A percentile compares a stretch with the other conserved stretches of the same genome.
Conservation (phyloP, 257 asterid species). For the Solanum commersonii region DNA sequence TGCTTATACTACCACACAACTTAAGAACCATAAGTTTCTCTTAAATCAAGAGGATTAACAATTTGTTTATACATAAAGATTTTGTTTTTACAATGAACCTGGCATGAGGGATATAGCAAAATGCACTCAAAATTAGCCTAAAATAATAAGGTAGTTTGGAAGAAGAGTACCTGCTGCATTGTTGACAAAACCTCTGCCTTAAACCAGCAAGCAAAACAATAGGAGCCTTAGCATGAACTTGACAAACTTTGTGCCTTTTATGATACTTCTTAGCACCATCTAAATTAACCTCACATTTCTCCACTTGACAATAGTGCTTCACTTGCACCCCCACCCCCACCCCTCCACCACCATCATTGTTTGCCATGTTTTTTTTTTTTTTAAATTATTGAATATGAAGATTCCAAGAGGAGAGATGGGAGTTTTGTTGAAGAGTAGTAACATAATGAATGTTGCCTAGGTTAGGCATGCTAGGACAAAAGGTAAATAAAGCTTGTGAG, state of each 20-base stretch:
- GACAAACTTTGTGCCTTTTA: constrained; percentile 54
- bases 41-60: neutral
- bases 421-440: neutral
- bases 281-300: constrained; percentile 34
- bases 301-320: constrained; percentile 31
- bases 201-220: constrained; percentile 33
- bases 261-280: constrained; percentile 33
- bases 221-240: constrained; percentile 47
- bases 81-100: neutral
- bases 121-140: neutral
- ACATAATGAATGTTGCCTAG: neutral
- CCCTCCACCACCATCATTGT: neutral
- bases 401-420: neutral
- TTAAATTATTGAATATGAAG: neutral
- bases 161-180: constrained; percentile 52
- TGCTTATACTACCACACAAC: neutral
- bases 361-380: neutral
- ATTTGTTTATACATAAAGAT: neutral
- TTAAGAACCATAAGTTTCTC: neutral
- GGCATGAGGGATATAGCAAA: neutral
- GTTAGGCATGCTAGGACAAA: neutral
- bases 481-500: constrained; percentile 10
- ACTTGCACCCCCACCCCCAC: neutral
- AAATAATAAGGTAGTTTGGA: neutral
- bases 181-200: constrained; percentile 57